Conservation (phyloP, 225 moss, liverwort and hornwort species). For the Ulota crispa region DNA sequence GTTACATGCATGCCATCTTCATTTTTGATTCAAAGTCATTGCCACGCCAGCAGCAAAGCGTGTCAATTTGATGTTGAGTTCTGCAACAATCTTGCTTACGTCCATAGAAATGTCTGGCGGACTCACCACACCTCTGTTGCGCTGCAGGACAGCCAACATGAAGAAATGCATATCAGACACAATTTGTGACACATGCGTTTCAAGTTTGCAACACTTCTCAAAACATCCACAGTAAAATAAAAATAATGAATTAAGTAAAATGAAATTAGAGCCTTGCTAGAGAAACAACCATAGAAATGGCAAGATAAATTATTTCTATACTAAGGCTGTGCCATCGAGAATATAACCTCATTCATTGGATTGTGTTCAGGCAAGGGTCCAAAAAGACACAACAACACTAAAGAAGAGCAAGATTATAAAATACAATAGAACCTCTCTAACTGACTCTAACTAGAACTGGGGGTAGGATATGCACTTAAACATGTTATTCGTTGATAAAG, state of each 20-base stretch:
- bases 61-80: conserved; percentile 60
- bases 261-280: neutral
- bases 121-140: conserved; percentile 71
- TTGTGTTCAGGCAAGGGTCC: neutral
- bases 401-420: neutral
- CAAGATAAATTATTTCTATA: neutral
- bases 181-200: neutral
- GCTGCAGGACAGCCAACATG: conserved; percentile 39
- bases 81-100: conserved; percentile 51
- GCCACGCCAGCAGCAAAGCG: conserved; percentile 67
- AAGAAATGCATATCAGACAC: neutral
- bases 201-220: neutral
- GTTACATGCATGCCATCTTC: conserved; percentile 4
- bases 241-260: neutral
- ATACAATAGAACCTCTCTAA: no score
- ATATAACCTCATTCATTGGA: neutral
- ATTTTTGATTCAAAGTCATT: conserved; percentile 42
- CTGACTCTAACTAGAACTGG: no score
- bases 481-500: no score
- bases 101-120: conserved; percentile 98
- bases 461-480: no score
- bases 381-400: neutral
- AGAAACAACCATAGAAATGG: neutral
- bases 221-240: neutral
- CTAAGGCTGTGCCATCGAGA: neutral